Evolutionary conservation across 2,329 filamentous ascomycete species (phyloP), one percentile per base, ranked within the genome.

Genomic region (Ceratocystiopsis sp.): DNA sequence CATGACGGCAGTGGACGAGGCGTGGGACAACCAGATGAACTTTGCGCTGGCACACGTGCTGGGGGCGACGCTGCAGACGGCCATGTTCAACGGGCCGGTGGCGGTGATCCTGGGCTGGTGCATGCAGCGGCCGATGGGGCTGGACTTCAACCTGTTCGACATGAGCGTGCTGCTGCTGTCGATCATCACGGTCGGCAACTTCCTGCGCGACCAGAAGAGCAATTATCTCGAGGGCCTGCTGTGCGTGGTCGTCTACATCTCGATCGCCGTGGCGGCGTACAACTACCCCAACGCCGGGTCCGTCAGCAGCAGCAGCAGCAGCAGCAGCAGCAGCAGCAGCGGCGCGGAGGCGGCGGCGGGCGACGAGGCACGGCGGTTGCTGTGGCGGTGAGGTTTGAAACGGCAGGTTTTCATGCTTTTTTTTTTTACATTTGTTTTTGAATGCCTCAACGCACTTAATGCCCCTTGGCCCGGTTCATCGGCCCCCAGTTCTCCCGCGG

Each of bases 401-500:
- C n/a, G n/a, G n/a, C n/a, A n/a, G n/a, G n/a, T n/a, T n/a, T n/a
- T n/a, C n/a, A n/a, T n/a, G n/a, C n/a, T 21, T 21, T 21, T 8
- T 21, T 8, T 21, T 8, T 21, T 8, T 21, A 4, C 8, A 4
- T 21, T 8, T 21, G 4, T 21, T 8, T 21, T 8, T 21, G 4
- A 4, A 4, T 21, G 4, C 8, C 21, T 21, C 21, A 4, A 33
- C n/a, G 11, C 32, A 6, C 33, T 13, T 19, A 89, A 67, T 60
- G 59, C n/a, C 63, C 65, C 50, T 59, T 67, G 21, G 73, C 73
- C 50, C 66, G 65, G 42, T 63, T 66, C 75, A 93, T 76, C 1
- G 91, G 91, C 0, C 91, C 91, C 91, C 91, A 98, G 58, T 96
- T 91, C 55, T 85, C 79, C 46, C 80, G 69, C 38, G 91, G 91